Percentiles rank a stretch among this genome's conserved stretches.
Evolutionary conservation across 495 filamentous ascomycete species (phyloP).

Genomic region (Copromyces sp.): DNA sequence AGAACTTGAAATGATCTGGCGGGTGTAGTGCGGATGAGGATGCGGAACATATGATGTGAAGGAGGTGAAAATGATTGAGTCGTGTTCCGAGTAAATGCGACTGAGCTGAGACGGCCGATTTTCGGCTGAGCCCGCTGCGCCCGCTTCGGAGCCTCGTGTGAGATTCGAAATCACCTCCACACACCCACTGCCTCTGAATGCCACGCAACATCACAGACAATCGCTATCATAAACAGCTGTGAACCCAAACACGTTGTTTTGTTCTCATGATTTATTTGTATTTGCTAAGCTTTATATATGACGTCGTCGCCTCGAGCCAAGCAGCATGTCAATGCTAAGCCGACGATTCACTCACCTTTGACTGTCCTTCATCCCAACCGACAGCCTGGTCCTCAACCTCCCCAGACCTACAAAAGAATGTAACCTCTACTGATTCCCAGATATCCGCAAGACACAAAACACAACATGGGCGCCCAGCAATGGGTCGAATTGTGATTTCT

Average conservation of each 20-base stretch:
- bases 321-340: background rate
- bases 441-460: conserved; percentile 20
- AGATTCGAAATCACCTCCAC: background rate
- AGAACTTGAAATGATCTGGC: background rate
- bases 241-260: background rate
- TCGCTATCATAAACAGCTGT: background rate
- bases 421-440: conserved; percentile 33
- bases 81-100: background rate
- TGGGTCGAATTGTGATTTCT: conserved; percentile 16
- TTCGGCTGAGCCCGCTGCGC: background rate
- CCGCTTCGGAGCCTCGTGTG: background rate
- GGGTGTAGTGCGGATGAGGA: background rate
- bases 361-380: background rate
- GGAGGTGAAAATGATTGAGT: background rate
- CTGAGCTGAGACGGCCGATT: background rate
- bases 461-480: conserved; percentile 28
- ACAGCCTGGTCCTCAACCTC: background rate
- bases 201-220: background rate
- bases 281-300: background rate
- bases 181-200: background rate
- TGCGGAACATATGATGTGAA: background rate
- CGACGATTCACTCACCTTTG: background rate
- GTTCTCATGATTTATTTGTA: background rate
- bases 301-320: background rate
- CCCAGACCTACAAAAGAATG: conserved; percentile 3